Conservation (phyloP, 2,329 filamentous ascomycete species). For the Sphaerulina vaccinii region DNA sequence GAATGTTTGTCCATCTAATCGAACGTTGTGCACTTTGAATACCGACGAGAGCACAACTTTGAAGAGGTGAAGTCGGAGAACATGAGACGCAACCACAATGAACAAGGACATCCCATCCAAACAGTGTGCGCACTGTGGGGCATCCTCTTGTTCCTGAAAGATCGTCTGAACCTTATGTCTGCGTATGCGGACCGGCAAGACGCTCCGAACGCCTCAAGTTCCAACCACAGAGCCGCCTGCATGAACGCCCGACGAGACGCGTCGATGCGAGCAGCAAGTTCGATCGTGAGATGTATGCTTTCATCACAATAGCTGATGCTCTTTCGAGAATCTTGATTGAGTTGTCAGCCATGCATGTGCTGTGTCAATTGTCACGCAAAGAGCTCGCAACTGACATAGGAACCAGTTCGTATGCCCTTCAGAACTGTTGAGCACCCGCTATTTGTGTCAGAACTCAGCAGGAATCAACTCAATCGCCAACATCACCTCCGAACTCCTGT, state of each 20-base stretch:
- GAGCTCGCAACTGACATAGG: too few species aligned
- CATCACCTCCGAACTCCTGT: too few species aligned
- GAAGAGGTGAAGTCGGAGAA: constrained; percentile 6
- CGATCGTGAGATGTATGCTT: not conserved
- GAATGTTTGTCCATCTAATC: too few species aligned
- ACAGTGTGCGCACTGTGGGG: not conserved
- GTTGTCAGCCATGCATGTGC: too few species aligned
- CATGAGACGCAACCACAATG: not conserved
- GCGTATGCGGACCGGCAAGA: constrained; percentile 8
- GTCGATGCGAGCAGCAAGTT: constrained; percentile 2
- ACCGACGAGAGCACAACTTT: not conserved
- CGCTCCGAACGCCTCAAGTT: constrained; percentile 8
- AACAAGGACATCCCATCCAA: not conserved
- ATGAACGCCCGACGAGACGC: constrained; percentile 10
- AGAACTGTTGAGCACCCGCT: too few species aligned
- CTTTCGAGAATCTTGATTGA: not conserved
- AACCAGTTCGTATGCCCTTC: too few species aligned
- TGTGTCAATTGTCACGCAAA: too few species aligned
- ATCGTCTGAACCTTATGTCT: constrained; percentile 6
- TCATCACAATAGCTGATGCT: not conserved
- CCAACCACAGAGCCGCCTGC: constrained; percentile 12
- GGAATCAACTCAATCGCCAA: too few species aligned
- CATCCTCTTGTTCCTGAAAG: constrained; percentile 11
- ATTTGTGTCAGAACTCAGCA: too few species aligned
- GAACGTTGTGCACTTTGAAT: too few species aligned